Base-by-base conservation (phyloP, 306 rosid genomes). In the Citrullus amarus region DNA sequence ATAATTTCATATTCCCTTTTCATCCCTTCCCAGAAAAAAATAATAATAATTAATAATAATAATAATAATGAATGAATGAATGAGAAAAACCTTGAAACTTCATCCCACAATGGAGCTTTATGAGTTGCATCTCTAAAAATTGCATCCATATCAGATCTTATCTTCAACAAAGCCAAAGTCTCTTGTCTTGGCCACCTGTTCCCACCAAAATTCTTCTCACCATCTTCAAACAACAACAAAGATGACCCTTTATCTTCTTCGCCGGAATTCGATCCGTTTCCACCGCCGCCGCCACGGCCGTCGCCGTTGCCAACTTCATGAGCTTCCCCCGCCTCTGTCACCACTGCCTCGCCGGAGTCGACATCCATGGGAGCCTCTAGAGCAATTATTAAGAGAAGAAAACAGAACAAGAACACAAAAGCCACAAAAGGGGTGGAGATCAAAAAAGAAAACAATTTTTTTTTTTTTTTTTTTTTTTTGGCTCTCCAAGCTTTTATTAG, bases 51-150 rank as follows among this genome's bases (percentile, higher is more conserved):
- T 25, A 28, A 60, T 10, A 60, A 11, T 10, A 25, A 11, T 9
- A 28, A 60, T 25, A 12, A 8, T 10, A 14, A 50, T 8, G 2
- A 51, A 53, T 17, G 0, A 5, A 53, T 1, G 57, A 16, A 53
- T 3, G 14, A 5, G 6, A 51, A 53, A 53, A 53, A 86, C 90
- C 97, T 96, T 86, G 98, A 92, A 78, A 92, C 93, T 41, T 88
- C 98, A 41, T 96, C 97, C 99, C 99, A 96, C 75, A 96, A 92
- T 76, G 99, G 99, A 88, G 96, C 97, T 76, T 96, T 96, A 20
- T 80, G 91, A 81, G 90, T 91, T 63, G 99, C 96, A 84, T 96
- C 99, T 77, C 90, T 82, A 79, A 96, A 96, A 68, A 88, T 90
- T 18, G 83, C 87, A 81, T 88, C 99, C 99, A 96, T 96, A 28